These are phyloP conservation scores for Xerophyta viscosa DNA, from an alignment of 106 monocot genomes.

Conservation along the genomic window DNA sequence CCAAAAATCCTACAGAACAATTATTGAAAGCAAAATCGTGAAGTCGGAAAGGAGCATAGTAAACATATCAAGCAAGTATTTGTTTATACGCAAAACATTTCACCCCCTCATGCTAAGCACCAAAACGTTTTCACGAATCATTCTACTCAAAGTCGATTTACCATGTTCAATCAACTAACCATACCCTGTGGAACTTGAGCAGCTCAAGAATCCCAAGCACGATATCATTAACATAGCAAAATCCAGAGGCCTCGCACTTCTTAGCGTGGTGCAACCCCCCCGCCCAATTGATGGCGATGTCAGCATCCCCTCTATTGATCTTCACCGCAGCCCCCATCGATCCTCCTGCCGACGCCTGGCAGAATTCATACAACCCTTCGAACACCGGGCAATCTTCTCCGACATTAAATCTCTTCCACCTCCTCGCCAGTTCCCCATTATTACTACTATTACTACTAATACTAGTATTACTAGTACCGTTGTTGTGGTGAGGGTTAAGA, in stretches of 20 bases:
- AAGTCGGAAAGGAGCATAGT: no score
- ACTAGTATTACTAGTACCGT: no score
- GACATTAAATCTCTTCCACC: background rate
- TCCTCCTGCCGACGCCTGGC: slow-evolving; percentile 7
- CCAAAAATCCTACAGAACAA: no score
- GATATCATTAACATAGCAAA: slow-evolving; percentile 13
- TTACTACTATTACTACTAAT: background rate
- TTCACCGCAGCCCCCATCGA: slow-evolving; percentile 5
- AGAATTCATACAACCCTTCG: slow-evolving; percentile 4
- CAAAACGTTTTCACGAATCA: no score
- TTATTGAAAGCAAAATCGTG: no score
- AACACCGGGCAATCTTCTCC: background rate
- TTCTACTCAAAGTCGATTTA: no score
- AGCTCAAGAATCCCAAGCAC: slow-evolving; percentile 12
- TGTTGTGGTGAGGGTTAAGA: no score
- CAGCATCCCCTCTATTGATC: background rate
- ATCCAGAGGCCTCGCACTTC: slow-evolving; percentile 15
- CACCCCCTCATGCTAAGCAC: no score
- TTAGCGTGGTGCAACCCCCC: slow-evolving; percentile 14
- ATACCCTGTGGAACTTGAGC: slow-evolving; percentile 9
- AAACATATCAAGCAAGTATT: no score
- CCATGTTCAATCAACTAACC: no score
- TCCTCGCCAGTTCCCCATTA: background rate
- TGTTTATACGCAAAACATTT: no score
- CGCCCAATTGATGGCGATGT: slow-evolving; percentile 13